Evolutionary conservation across 2,329 filamentous ascomycete genomes (phyloP).

Genomic region (Teratosphaeria nubilosa): DNA sequence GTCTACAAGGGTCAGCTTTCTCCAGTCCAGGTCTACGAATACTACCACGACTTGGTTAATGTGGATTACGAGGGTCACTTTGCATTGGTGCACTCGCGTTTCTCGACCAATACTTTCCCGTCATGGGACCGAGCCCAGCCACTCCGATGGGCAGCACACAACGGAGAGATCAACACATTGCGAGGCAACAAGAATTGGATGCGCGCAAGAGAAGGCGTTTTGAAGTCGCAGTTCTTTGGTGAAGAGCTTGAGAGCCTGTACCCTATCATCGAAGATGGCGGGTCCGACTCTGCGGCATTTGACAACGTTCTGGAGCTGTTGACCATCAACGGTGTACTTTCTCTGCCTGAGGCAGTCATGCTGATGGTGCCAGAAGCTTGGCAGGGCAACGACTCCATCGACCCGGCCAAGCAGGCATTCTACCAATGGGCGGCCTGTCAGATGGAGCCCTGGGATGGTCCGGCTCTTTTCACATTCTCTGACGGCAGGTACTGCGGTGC

Average conservation of each 20-base stretch:
- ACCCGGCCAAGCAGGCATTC: constrained; percentile 90
- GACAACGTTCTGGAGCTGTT: constrained; percentile 93
- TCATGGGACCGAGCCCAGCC: constrained; percentile 97
- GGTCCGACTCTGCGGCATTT: constrained; percentile 92
- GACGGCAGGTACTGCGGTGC: constrained; percentile 95
- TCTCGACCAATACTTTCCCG: constrained; percentile 96
- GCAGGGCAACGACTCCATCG: constrained; percentile 88
- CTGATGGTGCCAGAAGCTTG: constrained; percentile 97
- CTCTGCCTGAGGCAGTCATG: constrained; percentile 93
- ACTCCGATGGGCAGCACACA: constrained; percentile 92
- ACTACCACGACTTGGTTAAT: constrained; percentile 93
- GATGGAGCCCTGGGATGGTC: constrained; percentile 98
- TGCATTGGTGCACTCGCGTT: constrained; percentile 90
- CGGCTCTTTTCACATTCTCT: constrained; percentile 91
- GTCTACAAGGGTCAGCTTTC: constrained; percentile 97
- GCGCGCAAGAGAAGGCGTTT: constrained; percentile 88
- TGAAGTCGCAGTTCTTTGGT: constrained; percentile 86
- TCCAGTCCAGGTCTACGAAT: constrained; percentile 91
- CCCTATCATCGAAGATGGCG: constrained; percentile 91
- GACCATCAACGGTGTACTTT: constrained; percentile 91
- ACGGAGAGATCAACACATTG: constrained; percentile 96
- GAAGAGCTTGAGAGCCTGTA: constrained; percentile 86
- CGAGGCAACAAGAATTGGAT: constrained; percentile 99
- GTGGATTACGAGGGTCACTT: constrained; percentile 97
- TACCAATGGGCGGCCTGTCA: constrained; percentile 98